Conservation (phyloP, 1,284 basidiomycete genomes). For the Cutaneotrichosporon mucoides region DNA sequence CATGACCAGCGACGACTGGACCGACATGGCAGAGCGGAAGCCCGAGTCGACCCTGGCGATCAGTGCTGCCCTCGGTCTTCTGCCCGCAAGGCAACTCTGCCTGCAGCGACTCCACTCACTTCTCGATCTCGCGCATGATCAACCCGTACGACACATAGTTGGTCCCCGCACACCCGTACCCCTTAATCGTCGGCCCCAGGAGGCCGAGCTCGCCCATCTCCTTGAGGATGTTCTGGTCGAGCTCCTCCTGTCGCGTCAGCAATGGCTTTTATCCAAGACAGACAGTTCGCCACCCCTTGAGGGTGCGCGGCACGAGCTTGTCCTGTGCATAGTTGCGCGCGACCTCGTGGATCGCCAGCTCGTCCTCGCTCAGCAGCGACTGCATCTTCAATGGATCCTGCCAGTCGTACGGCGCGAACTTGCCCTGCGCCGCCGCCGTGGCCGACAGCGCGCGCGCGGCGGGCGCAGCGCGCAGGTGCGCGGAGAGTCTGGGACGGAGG, state of each 20-base stretch:
- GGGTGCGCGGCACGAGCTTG: conserved; percentile 75
- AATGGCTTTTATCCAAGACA: conserved; percentile 37
- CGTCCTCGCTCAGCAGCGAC: conserved; percentile 80
- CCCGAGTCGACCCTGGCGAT: conserved; percentile 74
- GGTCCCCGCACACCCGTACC: conserved; percentile 90
- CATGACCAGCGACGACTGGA: conserved; percentile 96
- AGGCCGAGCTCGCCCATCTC: conserved; percentile 91
- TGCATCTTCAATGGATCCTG: conserved; percentile 76
- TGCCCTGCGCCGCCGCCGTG: not conserved
- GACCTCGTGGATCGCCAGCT: conserved; percentile 84
- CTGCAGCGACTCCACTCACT: conserved; percentile 50
- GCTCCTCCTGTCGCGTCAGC: not conserved
- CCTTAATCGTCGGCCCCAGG: conserved; percentile 84
- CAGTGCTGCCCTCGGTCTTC: not conserved
- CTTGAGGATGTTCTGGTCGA: conserved; percentile 59
- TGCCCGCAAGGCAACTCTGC: not conserved
- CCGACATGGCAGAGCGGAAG: conserved; percentile 88
- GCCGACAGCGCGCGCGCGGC: too few species aligned
- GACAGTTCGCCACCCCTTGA: conserved; percentile 84
- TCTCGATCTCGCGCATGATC: conserved; percentile 87
- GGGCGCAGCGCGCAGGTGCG: too few species aligned
- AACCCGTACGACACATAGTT: conserved; percentile 88
- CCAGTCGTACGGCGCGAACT: conserved; percentile 62
- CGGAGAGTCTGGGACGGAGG: too few species aligned
- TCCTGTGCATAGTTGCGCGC: conserved; percentile 82